Conservation (phyloP, 2,329 filamentous ascomycete species). For the Aureobasidium namibiae region DNA sequence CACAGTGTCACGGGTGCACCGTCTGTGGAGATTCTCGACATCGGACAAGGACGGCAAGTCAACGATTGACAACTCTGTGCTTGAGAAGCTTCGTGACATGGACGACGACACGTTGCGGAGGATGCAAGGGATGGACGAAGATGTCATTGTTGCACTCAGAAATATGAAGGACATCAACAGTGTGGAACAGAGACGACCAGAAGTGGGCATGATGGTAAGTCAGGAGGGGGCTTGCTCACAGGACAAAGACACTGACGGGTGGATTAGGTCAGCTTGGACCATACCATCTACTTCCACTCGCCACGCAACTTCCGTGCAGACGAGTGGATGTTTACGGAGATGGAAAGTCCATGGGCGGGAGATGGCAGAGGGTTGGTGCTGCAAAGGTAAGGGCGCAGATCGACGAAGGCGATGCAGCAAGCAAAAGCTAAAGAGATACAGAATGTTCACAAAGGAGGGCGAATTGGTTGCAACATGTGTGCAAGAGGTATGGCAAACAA, state of each 20-base stretch:
- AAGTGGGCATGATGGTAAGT: constrained; percentile 71
- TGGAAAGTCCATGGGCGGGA: constrained; percentile 72
- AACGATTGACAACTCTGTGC: constrained; percentile 32
- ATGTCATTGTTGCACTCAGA: constrained; percentile 45
- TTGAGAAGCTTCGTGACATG: constrained; percentile 37
- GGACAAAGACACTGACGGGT: background rate
- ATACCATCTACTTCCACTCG: constrained; percentile 51
- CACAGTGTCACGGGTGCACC: constrained; percentile 73
- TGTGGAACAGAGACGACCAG: constrained; percentile 38
- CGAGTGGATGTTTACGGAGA: constrained; percentile 73
- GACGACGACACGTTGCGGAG: constrained; percentile 35
- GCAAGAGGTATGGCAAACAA: constrained; percentile 52
- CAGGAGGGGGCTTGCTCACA: background rate
- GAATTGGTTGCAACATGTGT: constrained; percentile 69
- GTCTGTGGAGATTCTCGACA: constrained; percentile 48
- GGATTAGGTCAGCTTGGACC: constrained; percentile 52
- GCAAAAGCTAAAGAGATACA: background rate
- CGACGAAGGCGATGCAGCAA: background rate
- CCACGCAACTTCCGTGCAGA: constrained; percentile 43
- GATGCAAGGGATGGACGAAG: constrained; percentile 38
- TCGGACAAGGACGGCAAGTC: constrained; percentile 16
- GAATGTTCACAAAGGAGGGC: constrained; percentile 62
- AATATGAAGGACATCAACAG: constrained; percentile 28
- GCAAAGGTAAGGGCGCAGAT: constrained; percentile 41
- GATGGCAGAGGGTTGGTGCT: constrained; percentile 69